These are phyloP conservation scores for Gelatoporia subvermispora DNA, from an alignment of 768 basidiomycete species.

Conservation along the genomic window DNA sequence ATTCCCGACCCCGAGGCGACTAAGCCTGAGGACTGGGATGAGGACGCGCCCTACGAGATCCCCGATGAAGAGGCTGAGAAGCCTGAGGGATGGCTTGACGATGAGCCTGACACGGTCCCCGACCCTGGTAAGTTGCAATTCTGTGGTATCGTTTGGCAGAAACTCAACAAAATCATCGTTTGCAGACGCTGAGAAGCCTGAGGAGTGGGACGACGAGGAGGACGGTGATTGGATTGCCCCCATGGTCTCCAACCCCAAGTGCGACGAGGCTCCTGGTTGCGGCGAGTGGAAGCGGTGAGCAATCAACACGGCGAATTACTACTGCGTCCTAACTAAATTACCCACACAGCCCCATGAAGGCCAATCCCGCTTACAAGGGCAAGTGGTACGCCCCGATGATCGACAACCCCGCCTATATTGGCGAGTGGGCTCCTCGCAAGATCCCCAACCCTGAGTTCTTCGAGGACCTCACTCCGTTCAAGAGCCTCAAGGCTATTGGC, in stretches of 20 bases:
- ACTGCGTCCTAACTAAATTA: background rate
- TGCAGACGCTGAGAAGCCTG: slow-evolving; percentile 85
- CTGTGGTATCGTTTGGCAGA: background rate
- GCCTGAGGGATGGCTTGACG: slow-evolving; percentile 94
- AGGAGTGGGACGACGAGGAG: slow-evolving; percentile 99
- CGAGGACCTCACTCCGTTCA: slow-evolving; percentile 80
- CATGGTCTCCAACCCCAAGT: slow-evolving; percentile 84
- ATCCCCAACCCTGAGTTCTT: slow-evolving; percentile 89
- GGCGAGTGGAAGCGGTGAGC: slow-evolving; percentile 85
- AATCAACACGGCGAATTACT: background rate
- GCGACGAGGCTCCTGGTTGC: slow-evolving; percentile 86
- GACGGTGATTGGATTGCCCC: slow-evolving; percentile 98
- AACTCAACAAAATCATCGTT: too few relatives aligned
- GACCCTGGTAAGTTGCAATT: slow-evolving; percentile 65
- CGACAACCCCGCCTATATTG: slow-evolving; percentile 97
- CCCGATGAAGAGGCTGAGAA: slow-evolving; percentile 80
- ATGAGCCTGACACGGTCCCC: slow-evolving; percentile 74
- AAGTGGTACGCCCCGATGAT: slow-evolving; percentile 95
- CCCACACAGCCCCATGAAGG: slow-evolving; percentile 64
- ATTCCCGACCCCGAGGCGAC: slow-evolving; percentile 81
- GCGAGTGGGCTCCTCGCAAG: slow-evolving; percentile 87
- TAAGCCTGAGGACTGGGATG: slow-evolving; percentile 98
- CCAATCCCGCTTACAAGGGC: slow-evolving; percentile 95
- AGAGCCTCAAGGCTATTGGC: slow-evolving; percentile 83
- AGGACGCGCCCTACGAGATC: slow-evolving; percentile 92